Evolutionary conservation across 768 basidiomycete species (phyloP).

Genomic region (Hemileccinum rubropunctum): DNA sequence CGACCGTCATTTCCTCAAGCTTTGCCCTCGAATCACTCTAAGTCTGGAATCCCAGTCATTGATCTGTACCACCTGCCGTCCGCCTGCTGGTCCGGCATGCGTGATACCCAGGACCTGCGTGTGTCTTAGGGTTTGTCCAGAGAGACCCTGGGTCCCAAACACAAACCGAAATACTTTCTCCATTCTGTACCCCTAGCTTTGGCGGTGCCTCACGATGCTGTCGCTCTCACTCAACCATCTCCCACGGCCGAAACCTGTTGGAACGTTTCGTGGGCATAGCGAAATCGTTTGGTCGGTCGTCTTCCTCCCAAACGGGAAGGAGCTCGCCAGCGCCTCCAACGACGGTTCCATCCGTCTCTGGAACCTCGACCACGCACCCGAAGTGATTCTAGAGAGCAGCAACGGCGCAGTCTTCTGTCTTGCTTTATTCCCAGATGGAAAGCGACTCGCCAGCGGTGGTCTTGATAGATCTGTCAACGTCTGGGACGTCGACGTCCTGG

Average conservation of each 20-base stretch:
- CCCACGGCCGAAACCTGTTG: conserved; percentile 22
- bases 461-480: conserved; percentile 31
- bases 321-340: conserved; percentile 27
- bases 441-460: conserved; percentile 27
- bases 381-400: conserved; percentile 23
- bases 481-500: conserved; percentile 27
- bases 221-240: conserved; percentile 32
- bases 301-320: conserved; percentile 26
- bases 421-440: conserved; percentile 26
- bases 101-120: conserved; percentile 28
- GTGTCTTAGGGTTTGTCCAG: conserved; percentile 31
- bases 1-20: conserved; percentile 22
- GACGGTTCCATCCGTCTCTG: conserved; percentile 31
- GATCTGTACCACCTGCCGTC: conserved; percentile 32
- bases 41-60: conserved; percentile 33
- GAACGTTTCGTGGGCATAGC: conserved; percentile 22
- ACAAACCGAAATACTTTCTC: conserved; percentile 21
- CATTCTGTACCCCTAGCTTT: conserved; percentile 24
- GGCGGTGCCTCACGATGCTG: conserved; percentile 24
- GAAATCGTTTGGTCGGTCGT: conserved; percentile 30
- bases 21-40: conserved; percentile 25
- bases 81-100: conserved; percentile 32
- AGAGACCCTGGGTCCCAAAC: conserved; percentile 24
- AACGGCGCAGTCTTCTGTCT: conserved; percentile 26
- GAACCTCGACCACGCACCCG: conserved; percentile 24